These are phyloP conservation scores for Macrophomina phaseolina DNA, from an alignment of 2,329 filamentous ascomycete species.

Conservation along the genomic window DNA sequence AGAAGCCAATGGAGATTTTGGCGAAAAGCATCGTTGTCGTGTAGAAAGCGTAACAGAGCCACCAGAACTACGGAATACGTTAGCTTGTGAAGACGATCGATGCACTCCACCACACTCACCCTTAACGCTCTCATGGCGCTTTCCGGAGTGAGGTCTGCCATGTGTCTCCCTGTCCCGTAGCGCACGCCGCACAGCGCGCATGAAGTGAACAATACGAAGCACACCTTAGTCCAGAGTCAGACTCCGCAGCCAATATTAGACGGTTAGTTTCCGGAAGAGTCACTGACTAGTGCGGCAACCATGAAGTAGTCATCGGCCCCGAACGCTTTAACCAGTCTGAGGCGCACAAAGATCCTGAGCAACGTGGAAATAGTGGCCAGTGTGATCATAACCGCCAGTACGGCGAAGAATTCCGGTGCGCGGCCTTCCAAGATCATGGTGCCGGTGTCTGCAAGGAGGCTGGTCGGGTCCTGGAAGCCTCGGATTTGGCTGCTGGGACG, in stretches of 20 bases:
- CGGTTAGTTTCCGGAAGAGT: background rate
- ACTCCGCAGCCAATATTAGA: too few species aligned
- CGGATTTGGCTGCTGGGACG: background rate
- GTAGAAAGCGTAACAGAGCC: conserved; percentile 25
- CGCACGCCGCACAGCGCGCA: conserved; percentile 31
- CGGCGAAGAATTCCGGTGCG: background rate
- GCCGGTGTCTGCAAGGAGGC: too few species aligned
- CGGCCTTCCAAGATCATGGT: conserved; percentile 6
- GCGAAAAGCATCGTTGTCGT: conserved; percentile 22
- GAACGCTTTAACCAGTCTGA: conserved; percentile 43
- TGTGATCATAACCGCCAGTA: conserved; percentile 10
- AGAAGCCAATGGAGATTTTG: conserved; percentile 8
- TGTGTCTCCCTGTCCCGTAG: conserved; percentile 25
- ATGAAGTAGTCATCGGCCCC: conserved; percentile 45
- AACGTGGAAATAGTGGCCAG: conserved; percentile 35
- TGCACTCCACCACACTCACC: background rate
- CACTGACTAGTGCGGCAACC: conserved; percentile 38
- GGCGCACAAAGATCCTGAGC: conserved; percentile 40
- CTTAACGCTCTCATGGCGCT: conserved; percentile 36
- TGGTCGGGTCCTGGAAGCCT: background rate
- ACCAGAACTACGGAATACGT: conserved; percentile 14
- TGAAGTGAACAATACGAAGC: conserved; percentile 31
- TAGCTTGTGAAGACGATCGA: background rate
- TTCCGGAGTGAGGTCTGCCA: conserved; percentile 33
- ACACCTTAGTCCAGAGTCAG: conserved; percentile 31